Evolutionary conservation across 306 rosid species (phyloP).

Genomic region (Ammopiptanthus mongolicus): DNA sequence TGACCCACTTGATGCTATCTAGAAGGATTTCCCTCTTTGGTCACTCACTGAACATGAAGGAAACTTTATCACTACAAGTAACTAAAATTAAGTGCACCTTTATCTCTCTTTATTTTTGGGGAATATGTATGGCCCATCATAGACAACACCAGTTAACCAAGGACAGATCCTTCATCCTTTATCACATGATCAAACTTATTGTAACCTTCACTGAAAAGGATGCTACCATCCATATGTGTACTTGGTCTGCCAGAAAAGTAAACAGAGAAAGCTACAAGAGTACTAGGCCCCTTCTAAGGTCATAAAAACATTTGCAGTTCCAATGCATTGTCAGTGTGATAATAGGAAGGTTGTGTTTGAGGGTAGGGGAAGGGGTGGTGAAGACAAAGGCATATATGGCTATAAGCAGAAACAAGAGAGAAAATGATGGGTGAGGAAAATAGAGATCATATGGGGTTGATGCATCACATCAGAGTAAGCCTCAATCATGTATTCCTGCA

Average conservation of each 20-base stretch:
- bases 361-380: neutral
- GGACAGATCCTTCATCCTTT: conserved; percentile 27
- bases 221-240: conserved; percentile 32
- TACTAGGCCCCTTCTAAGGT: conserved; percentile 20
- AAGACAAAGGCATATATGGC: conserved; percentile 12
- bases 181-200: conserved; percentile 26
- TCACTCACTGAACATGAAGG: conserved; percentile 24
- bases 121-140: conserved; percentile 26
- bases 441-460: conserved; percentile 12
- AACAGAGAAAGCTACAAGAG: conserved; percentile 21
- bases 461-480: conserved; percentile 30
- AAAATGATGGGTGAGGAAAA: conserved; percentile 18
- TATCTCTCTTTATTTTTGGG: conserved; percentile 12
- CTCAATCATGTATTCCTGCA: conserved; percentile 40
- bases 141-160: neutral
- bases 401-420: neutral
- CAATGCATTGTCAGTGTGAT: conserved; percentile 30
- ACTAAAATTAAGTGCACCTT: conserved; percentile 30
- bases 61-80: conserved; percentile 28
- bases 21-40: conserved; percentile 19
- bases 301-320: conserved; percentile 32
- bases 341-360: conserved; percentile 4
- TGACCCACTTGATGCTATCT: conserved; percentile 42
- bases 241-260: conserved; percentile 36
- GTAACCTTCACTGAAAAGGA: conserved; percentile 32